Evolutionary conservation across 108 stramenopile species (phyloP), one percentile per base, ranked within the genome.

Genomic region (Nitzschia putrida): DNA sequence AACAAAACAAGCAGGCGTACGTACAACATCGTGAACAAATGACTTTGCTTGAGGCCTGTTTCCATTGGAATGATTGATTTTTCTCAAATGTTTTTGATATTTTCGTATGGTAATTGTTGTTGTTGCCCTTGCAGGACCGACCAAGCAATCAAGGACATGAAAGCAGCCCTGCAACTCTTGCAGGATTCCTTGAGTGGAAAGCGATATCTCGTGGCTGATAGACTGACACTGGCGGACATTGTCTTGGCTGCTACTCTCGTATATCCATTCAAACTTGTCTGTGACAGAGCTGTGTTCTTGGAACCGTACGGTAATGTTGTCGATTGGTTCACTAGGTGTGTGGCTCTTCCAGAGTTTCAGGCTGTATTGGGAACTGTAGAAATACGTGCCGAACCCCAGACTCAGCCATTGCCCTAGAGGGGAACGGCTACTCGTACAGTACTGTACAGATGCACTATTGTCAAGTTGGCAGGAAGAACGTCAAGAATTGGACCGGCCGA

Each of bases 181-280:
- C 76, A 97, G 21, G 56, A 66, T 26, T 80, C 89, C 67, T 92
- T 61, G 24, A 42, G 6, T 24, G 57, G 58, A 57, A 74, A 61
- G 26, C 26, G 11, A 24, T 94, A 80, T 70, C 69, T 96, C 38
- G 97, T 96, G 20, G 85, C 83, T 53, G 64, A 93, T 41, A 75
- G 83, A 45, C 74, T 97, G 29, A 96, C 95, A 26, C 71, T 97
- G 34, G 97, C 97, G 2, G 97, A 97, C 71, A 97, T 97, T 80
- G 76, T 83, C 41, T 64, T 96, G 24, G 90, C 77, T 9, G 88
- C 88, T 7, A 86, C 93, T 23, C 85, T 97, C 25, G 72, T 96
- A 12, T 96, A 96, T 80, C 95, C 95, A 14, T 84, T 95, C 70
- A 94, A 88, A 71, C 57, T 97, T 21, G 94, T 93, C 16, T 78